Base-by-base conservation (phyloP, 2,329 filamentous ascomycete genomes). In the Chaetomiaceae sp. region DNA sequence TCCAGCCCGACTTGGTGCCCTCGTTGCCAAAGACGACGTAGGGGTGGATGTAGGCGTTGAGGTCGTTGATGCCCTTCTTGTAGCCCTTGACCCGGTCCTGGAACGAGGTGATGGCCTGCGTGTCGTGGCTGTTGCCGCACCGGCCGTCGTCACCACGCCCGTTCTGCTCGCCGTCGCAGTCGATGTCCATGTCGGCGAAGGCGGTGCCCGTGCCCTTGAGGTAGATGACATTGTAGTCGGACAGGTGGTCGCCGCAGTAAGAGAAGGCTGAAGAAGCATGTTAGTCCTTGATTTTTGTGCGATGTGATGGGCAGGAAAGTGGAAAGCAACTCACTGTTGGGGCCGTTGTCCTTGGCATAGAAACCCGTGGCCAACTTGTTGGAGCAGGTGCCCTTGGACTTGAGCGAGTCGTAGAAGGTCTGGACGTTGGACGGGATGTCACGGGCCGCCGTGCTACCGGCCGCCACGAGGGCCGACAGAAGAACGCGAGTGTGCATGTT, bases 171-270 rank as follows among this genome's bases (percentile, higher is more conserved):
- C 79, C 78, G 54, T 82, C 78, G 56, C 79, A 83, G 65, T 82
- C 79, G 42, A 82, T 68, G 52, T 82, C 78, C 73, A 82, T 79
- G 61, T 81, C 74, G 8, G 70, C 72, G 44, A 79, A 66, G 20
- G 31, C 27, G 35, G 40, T 34, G 7, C 63, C 60, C 0, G 60
- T 60, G 7, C 72, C 73, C 44, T 70, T 68, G 43, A 78, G 60
- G 62, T 73, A 78, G 50, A 79, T 66, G n/a, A 71, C 63, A 30
- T 65, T 64, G 30, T 57, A 49, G 31, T 64, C 56, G 14, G 50
- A 14, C 1, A 67, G 51, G 51, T 70, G 67, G 58, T 76, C 73
- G 19, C 68, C 70, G 58, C 73, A 76, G 63, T 76, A 76, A 7
- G 63, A 62, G 44, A 58, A 66, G 9, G 55, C 60, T 64, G 16